Evolutionary conservation across 2,329 filamentous ascomycete species (phyloP).

Genomic region (Pseudocercospora ulei): DNA sequence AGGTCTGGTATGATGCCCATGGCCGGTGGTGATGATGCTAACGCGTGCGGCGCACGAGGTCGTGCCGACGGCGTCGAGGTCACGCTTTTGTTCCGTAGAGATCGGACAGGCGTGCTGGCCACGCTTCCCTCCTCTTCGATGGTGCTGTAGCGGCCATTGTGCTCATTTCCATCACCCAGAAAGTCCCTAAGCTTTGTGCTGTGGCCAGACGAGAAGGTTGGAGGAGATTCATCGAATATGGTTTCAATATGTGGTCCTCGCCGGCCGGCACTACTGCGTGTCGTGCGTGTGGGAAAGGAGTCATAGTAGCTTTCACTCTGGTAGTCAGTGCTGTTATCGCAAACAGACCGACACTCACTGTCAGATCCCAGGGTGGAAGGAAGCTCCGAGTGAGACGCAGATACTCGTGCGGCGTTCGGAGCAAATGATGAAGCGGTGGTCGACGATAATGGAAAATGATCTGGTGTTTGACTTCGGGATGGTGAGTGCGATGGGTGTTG

Average conservation of each 20-base stretch:
- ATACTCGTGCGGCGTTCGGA: slow-evolving; percentile 39
- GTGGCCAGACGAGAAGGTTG: slow-evolving; percentile 28
- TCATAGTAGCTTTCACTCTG: slow-evolving; percentile 70
- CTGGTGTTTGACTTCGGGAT: slow-evolving; percentile 16
- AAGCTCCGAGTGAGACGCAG: slow-evolving; percentile 50
- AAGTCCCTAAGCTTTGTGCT: slow-evolving; percentile 41
- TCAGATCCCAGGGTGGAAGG: slow-evolving; percentile 61
- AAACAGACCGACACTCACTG: slow-evolving; percentile 56
- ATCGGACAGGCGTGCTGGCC: slow-evolving; percentile 41
- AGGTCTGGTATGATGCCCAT: slow-evolving; percentile 35
- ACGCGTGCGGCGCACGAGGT: slow-evolving; percentile 29
- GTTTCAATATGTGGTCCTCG: slow-evolving; percentile 64
- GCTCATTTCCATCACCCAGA: slow-evolving; percentile 39
- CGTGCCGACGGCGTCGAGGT: slow-evolving; percentile 34
- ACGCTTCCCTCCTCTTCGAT: slow-evolving; percentile 45
- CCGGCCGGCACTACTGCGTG: slow-evolving; percentile 54
- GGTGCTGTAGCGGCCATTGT: slow-evolving; percentile 37
- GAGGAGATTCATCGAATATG: slow-evolving; percentile 67
- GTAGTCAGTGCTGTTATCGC: slow-evolving; percentile 69
- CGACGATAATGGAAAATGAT: slow-evolving; percentile 20
- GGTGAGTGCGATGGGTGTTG: slow-evolving; percentile 13
- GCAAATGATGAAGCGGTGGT: slow-evolving; percentile 13
- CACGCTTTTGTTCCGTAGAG: slow-evolving; percentile 34
- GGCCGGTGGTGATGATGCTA: slow-evolving; percentile 41
- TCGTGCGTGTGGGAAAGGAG: slow-evolving; percentile 62